Percentiles rank a stretch among this genome's conserved stretches.
Conservation (phyloP, 768 basidiomycete genomes). For the Amanita subjunquillea region DNA sequence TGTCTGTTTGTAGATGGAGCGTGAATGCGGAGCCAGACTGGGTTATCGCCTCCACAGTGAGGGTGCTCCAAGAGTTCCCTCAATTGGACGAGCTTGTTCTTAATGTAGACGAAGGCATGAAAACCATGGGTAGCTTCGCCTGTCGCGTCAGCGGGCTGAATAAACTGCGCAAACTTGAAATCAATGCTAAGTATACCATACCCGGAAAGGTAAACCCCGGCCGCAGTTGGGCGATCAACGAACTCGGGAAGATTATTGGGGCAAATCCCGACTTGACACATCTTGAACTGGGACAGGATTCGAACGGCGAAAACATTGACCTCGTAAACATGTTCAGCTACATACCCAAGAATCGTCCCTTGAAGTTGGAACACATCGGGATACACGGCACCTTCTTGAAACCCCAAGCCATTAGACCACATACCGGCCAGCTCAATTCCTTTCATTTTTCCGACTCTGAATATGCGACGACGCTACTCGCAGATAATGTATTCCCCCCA, state of each 20-base stretch:
- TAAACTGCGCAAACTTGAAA: not conserved
- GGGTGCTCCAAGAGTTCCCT: not conserved
- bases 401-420: not conserved
- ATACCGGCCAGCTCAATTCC: not conserved
- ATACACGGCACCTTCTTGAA: not conserved
- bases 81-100: not conserved
- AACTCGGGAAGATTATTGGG: not conserved
- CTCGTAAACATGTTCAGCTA: not conserved
- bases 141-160: not conserved
- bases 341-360: not conserved
- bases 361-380: not conserved
- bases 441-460: not conserved
- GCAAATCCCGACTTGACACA: not conserved
- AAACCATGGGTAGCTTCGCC: not conserved
- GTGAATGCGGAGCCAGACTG: not conserved
- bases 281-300: not conserved
- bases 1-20: not conserved
- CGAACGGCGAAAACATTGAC: not conserved
- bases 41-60: not conserved
- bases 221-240: not conserved
- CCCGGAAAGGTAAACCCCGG: not conserved
- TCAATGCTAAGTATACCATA: not conserved
- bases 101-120: not conserved
- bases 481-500: not conserved
- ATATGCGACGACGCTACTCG: not conserved